Evolutionary conservation across 73 alveolate species (phyloP).

Genomic region (Paramecium biaurelia): DNA sequence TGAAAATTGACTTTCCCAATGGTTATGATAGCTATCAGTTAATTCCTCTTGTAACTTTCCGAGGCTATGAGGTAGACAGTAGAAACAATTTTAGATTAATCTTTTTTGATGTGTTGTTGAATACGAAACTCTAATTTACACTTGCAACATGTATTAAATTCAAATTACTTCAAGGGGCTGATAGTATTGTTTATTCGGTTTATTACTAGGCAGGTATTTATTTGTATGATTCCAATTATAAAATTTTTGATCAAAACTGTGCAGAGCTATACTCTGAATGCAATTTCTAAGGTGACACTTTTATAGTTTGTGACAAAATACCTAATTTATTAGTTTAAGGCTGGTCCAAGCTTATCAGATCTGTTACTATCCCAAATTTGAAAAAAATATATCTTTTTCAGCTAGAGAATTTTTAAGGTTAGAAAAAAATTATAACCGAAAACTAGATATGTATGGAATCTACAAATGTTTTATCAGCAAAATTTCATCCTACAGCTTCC

Average conservation of each 20-base stretch:
- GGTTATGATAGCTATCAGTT: no score
- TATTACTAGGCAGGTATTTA: not conserved
- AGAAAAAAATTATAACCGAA: no score
- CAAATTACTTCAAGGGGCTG: not conserved
- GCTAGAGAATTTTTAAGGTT: no score
- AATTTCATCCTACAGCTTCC: not conserved
- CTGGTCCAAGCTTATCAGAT: constrained; percentile 49
- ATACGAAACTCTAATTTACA: not conserved
- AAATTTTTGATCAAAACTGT: constrained; percentile 16
- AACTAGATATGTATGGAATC: not conserved
- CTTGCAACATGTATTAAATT: not conserved
- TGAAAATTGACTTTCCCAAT: not conserved
- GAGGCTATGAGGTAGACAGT: not conserved
- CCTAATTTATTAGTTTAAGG: constrained; percentile 17
- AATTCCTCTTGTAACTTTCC: not conserved
- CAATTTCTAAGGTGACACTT: constrained; percentile 25
- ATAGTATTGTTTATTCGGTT: not conserved
- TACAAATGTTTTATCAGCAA: not conserved
- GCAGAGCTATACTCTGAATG: constrained; percentile 18
- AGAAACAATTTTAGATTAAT: not conserved
- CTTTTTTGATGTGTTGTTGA: not conserved
- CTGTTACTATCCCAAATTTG: not conserved
- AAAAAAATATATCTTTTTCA: not conserved
- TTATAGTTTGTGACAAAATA: constrained; percentile 12
- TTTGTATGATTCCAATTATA: not conserved